Conservation (phyloP, 768 basidiomycete genomes). For the Calocera viscosa region DNA sequence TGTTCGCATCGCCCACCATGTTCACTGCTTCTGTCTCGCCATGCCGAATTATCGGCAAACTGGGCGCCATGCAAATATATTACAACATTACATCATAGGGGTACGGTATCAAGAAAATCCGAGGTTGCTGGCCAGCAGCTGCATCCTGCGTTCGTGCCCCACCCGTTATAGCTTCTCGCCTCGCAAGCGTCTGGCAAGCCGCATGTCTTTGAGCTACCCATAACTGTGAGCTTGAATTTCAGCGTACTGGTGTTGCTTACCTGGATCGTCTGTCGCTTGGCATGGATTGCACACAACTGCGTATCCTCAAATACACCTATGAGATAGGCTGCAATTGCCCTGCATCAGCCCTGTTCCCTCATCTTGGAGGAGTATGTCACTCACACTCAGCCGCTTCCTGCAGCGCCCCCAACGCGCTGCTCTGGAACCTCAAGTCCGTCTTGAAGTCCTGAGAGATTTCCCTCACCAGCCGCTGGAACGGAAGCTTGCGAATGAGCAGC, state of each 20-base stretch:
- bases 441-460: slow-evolving; percentile 17
- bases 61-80: neutral
- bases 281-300: slow-evolving; percentile 20
- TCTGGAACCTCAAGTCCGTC: slow-evolving; percentile 24
- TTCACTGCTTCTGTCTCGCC: too few relatives aligned
- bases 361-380: slow-evolving; percentile 25
- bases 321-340: neutral
- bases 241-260: neutral
- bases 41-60: neutral
- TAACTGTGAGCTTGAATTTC: neutral
- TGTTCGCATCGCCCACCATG: neutral
- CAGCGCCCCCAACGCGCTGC: slow-evolving; percentile 28
- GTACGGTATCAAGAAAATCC: too few relatives aligned
- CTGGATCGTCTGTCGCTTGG: slow-evolving; percentile 22
- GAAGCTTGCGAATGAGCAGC: slow-evolving; percentile 47
- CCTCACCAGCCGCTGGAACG: slow-evolving; percentile 19
- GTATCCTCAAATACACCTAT: neutral
- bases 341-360: slow-evolving; percentile 12
- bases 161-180: too few relatives aligned
- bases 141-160: too few relatives aligned
- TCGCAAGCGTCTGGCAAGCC: slow-evolving; percentile 4
- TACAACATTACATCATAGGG: neutral
- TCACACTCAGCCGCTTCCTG: slow-evolving; percentile 31
- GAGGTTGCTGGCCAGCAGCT: too few relatives aligned
- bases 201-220: slow-evolving; percentile 16